Evolutionary conservation across 1,284 basidiomycete species (phyloP), one percentile per base, ranked within the genome.

Genomic region (Rhodotorula mucilaginosa): DNA sequence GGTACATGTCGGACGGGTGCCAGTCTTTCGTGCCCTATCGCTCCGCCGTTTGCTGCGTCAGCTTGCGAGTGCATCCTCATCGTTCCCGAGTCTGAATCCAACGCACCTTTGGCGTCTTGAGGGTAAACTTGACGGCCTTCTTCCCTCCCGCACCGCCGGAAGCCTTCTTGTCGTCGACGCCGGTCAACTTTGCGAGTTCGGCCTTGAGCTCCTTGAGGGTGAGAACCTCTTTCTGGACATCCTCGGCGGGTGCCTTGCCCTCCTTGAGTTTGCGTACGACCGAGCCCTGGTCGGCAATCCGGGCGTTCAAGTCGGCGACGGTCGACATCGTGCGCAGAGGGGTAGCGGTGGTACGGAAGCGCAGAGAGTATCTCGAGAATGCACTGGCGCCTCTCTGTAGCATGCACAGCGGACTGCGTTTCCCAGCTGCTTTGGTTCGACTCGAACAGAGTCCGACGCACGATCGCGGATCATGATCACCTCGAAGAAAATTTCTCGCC

Each of bases 1-100:
- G 89, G 79, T 91, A 89, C 87, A 97, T 97, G 79, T 97, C 93
- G n/a, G 87, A 86, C 8, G 96, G 93, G 69, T 92, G 91, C 84
- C 94, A 97, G 82, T 99, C 96, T 69, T 93, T 88, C 19, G 97
- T 99, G 52, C 97, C 96, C 90, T 98, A 58, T 44, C 26, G 23
- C 3, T 18, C 2, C 26, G 8, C 15, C 21, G 46, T 70, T 57
- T 44, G 31, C 47, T 6, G 51, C 1, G 34, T 7, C 15, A 19
- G 39, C 39, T 44, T 44, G 39, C 2, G 39, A 29, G 21, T 18
- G 18, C 34, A 19, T 23, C 23, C 23, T 6, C 26, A 5, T 2
- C 12, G 0, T 34, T 21, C 10, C 44, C 7, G 7, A 13, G 23
- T 10, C 23, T 8, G 21, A 13, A 7, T 4, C 2, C 3, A 16